Evolutionary conservation across 257 asterid species (phyloP).

Genomic region (Salvia miltiorrhiza): DNA sequence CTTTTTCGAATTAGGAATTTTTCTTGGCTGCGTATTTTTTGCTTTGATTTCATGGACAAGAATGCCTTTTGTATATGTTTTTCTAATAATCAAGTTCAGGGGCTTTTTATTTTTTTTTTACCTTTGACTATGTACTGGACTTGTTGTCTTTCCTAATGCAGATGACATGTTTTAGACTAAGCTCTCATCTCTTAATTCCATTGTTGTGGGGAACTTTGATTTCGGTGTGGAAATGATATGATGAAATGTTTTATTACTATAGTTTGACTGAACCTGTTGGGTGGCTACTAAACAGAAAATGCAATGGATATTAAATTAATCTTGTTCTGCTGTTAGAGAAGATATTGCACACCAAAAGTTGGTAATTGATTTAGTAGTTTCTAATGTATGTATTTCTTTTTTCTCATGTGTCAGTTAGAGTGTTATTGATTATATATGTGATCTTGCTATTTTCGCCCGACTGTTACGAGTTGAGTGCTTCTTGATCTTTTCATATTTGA

Average conservation of each 20-base stretch:
- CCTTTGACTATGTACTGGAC: not conserved
- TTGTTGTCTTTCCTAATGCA: constrained; percentile 1
- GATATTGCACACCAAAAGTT: not conserved
- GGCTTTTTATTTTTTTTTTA: not conserved
- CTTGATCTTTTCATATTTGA: not conserved
- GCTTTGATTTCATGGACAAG: not conserved
- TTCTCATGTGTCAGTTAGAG: not conserved
- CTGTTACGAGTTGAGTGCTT: not conserved
- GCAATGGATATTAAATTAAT: not conserved
- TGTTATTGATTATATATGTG: not conserved
- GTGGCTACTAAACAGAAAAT: not conserved
- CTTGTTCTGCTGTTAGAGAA: not conserved
- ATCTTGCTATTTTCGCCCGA: not conserved
- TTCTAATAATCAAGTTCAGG: not conserved
- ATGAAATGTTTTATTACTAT: not conserved
- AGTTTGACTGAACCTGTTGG: not conserved
- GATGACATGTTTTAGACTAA: not conserved
- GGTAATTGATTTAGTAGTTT: not conserved
- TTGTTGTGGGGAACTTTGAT: not conserved
- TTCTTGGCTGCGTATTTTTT: not conserved
- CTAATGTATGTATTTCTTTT: not conserved
- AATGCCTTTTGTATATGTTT: not conserved
- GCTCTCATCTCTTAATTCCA: not conserved
- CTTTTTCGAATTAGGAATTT: not conserved
- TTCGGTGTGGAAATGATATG: not conserved